Base-by-base conservation (phyloP, 768 basidiomycete species). In the Termitomyces sp. region DNA sequence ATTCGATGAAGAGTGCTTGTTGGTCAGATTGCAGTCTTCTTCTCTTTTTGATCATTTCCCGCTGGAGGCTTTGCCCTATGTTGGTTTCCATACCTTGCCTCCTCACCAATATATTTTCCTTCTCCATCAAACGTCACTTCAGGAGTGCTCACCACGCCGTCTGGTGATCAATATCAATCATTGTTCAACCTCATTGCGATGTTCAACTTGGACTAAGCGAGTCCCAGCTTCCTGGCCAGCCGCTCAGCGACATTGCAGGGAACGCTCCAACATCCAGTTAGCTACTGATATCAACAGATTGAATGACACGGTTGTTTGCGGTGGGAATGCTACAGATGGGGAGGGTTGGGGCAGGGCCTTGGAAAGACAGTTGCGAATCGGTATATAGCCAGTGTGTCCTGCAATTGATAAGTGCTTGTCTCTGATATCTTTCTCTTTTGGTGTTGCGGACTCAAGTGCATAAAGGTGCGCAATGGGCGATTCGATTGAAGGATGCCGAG, bases 21-120 rank as follows among this genome's bases (percentile, higher is more conserved):
- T n/a, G n/a, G n/a, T n/a, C n/a, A n/a, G n/a, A n/a, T n/a, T n/a
- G n/a, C n/a, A n/a, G n/a, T n/a, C n/a, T n/a, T n/a, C n/a, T n/a
- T n/a, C n/a, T n/a, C n/a, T n/a, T n/a, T n/a, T n/a, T n/a, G n/a
- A n/a, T n/a, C n/a, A n/a, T n/a, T n/a, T n/a, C n/a, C n/a, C n/a
- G n/a, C n/a, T n/a, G n/a, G n/a, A n/a, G n/a, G n/a, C n/a, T n/a
- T n/a, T n/a, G n/a, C n/a, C n/a, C n/a, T n/a, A n/a, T n/a, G n/a
- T n/a, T n/a, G n/a, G n/a, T n/a, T n/a, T n/a, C n/a, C n/a, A 94
- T 63, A 69, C 86, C 1, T 97, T 91, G 93, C 90, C 91, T 16
- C 88, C 89, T 10, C 88, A 91, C 62, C 88, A 89, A 58, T 86
- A 92, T 67, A 89, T 96, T 58, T 71, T 82, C 23, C 78, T 96